A percentile compares a stretch with the other conserved stretches of the same genome.
Evolutionary conservation across 2,329 filamentous ascomycete species (phyloP).

Genomic region (Venturia aucupariae): DNA sequence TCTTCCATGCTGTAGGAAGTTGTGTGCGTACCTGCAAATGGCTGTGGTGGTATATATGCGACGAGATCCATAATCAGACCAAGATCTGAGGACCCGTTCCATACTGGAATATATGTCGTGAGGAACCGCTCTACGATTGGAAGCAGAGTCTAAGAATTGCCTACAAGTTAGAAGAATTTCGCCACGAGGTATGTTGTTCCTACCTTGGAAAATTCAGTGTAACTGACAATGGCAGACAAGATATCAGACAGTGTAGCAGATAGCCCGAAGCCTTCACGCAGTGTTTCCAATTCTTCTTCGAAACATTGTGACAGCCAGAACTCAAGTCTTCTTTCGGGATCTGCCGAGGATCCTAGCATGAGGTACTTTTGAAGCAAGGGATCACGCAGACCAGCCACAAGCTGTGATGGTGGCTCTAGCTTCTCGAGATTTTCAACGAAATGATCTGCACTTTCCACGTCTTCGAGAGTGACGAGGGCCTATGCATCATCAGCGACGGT

Average conservation of each 20-base stretch:
- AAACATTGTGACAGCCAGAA: conserved; percentile 31
- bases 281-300: conserved; percentile 26
- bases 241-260: conserved; percentile 23
- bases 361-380: conserved; percentile 69
- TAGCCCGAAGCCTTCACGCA: conserved; percentile 18
- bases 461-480: conserved; percentile 52
- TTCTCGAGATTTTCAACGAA: conserved; percentile 67
- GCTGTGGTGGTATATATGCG: conserved; percentile 37
- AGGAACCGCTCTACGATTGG: conserved; percentile 26
- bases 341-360: conserved; percentile 38
- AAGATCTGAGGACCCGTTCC: conserved; percentile 27
- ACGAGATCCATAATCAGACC: conserved; percentile 48
- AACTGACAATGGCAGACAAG: conserved; percentile 25
- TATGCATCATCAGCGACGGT: conserved; percentile 15
- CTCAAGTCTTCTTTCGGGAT: conserved; percentile 24
- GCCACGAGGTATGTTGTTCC: background rate
- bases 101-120: conserved; percentile 26
- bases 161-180: conserved; percentile 13
- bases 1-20: no score
- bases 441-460: conserved; percentile 60
- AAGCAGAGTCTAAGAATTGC: conserved; percentile 23
- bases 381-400: conserved; percentile 67
- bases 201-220: conserved; percentile 29
- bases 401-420: conserved; percentile 72
- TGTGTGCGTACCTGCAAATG: conserved; percentile 9